phyloP scores from a whole-genome alignment of 2,329 filamentous ascomycete genomes.

The Colletotrichum simmondsii region DNA sequence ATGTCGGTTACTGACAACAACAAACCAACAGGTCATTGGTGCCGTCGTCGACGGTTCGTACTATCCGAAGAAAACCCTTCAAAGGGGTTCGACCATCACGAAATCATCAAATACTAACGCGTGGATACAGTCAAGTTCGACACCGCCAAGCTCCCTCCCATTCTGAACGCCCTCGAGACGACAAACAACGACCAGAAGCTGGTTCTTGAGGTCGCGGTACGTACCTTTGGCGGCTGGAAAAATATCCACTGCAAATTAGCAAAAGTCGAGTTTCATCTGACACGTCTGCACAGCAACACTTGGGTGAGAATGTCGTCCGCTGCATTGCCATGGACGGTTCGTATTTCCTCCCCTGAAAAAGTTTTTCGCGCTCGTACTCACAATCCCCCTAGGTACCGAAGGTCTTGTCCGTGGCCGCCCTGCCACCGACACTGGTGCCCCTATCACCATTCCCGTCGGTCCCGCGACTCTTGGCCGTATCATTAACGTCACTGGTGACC shows the following conservation, averaged over 20 bases:
- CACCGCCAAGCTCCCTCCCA: slow-evolving; percentile 89
- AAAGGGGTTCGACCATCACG: slow-evolving; percentile 12
- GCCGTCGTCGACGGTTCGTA: slow-evolving; percentile 96
- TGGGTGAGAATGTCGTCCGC: slow-evolving; percentile 98
- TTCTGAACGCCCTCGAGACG: slow-evolving; percentile 96
- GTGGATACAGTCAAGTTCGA: slow-evolving; percentile 89
- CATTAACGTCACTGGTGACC: slow-evolving; percentile 99
- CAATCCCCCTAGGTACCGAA: slow-evolving; percentile 81
- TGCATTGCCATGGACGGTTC: slow-evolving; percentile 99
- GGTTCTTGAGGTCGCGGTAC: slow-evolving; percentile 94
- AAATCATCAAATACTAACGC: slow-evolving; percentile 22
- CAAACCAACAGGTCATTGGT: slow-evolving; percentile 89
- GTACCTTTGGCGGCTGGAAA: slow-evolving; percentile 39
- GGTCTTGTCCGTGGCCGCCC: slow-evolving; percentile 95
- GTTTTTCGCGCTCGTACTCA: slow-evolving; percentile 35
- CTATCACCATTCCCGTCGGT: slow-evolving; percentile 97
- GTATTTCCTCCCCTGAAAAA: slow-evolving; percentile 44
- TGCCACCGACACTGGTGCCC: slow-evolving; percentile 88
- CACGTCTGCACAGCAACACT: slow-evolving; percentile 81
- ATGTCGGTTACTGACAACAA: slow-evolving; percentile 55
- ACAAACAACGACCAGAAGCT: slow-evolving; percentile 94
- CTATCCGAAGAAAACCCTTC: slow-evolving; percentile 30
- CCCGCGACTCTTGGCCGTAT: slow-evolving; percentile 95
- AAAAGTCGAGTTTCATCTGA: slow-evolving; percentile 45
- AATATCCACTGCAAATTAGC: slow-evolving; percentile 8